Conservation (phyloP, 2,329 filamentous ascomycete species). For the Colletotrichum sp. region DNA sequence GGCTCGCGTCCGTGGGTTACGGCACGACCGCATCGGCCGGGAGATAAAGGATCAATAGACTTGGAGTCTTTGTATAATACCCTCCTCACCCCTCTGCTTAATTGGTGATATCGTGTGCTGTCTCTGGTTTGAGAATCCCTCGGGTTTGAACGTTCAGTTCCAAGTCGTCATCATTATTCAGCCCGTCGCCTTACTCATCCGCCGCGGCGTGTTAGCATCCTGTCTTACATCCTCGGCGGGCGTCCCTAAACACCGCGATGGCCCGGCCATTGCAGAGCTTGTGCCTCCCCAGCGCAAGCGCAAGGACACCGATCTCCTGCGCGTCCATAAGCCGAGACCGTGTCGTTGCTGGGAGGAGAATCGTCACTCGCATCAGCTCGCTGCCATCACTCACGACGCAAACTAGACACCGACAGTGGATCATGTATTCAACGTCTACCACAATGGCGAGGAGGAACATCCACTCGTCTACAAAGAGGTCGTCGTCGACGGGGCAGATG, state of each 20-base stretch:
- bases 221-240: background rate
- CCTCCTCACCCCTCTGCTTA: background rate
- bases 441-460: constrained; percentile 25
- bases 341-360: background rate
- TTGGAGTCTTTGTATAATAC: background rate
- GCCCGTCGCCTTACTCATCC: background rate
- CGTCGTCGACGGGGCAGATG: constrained; percentile 23
- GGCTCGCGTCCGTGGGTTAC: background rate
- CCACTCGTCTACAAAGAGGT: constrained; percentile 28
- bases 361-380: background rate
- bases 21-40: background rate
- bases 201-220: background rate
- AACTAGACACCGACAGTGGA: rapidly evolving
- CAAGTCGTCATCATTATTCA: background rate
- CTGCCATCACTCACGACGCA: background rate
- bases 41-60: background rate
- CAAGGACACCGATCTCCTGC: background rate
- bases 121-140: background rate
- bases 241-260: background rate
- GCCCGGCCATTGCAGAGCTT: background rate
- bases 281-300: background rate
- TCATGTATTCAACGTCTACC: background rate
- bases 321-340: background rate
- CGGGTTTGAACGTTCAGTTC: background rate
- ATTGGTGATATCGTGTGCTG: background rate